Conservation (phyloP, 495 filamentous ascomycete genomes). For the Trichoderma gamsii region DNA sequence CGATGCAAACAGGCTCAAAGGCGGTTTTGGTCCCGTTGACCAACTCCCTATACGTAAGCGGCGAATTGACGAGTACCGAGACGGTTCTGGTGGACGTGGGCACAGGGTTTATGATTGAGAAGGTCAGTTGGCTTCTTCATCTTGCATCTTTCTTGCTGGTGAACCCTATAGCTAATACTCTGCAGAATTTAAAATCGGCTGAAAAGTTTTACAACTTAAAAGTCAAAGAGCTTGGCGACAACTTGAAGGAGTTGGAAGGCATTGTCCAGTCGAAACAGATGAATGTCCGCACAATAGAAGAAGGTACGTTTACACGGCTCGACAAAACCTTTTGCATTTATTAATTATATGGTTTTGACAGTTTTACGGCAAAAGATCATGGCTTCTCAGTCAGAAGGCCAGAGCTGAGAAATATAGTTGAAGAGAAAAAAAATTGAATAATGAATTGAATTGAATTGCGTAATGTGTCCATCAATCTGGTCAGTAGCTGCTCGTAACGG, state of each 20-base stretch:
- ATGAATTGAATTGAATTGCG: neutral
- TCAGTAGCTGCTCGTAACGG: neutral
- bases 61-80: conserved; percentile 65
- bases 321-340: neutral
- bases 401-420: conserved; percentile 16
- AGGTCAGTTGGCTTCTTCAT: conserved; percentile 43
- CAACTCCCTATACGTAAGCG: conserved; percentile 87
- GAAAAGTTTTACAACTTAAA: conserved; percentile 80
- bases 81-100: conserved; percentile 92
- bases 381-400: conserved; percentile 14
- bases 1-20: conserved; percentile 36
- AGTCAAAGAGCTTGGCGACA: conserved; percentile 22
- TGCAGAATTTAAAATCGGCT: conserved; percentile 63
- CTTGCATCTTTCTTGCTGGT: neutral
- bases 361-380: conserved; percentile 50
- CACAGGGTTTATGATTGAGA: conserved; percentile 95
- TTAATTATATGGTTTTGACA: conserved; percentile 15
- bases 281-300: conserved; percentile 81
- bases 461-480: neutral
- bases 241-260: conserved; percentile 70
- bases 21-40: conserved; percentile 86
- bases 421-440: neutral
- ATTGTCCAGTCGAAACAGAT: conserved; percentile 79
- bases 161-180: neutral
- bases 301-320: conserved; percentile 48